phyloP scores from a whole-genome alignment of 2,329 filamentous ascomycete genomes.

The Thermochaetoides dissita region DNA sequence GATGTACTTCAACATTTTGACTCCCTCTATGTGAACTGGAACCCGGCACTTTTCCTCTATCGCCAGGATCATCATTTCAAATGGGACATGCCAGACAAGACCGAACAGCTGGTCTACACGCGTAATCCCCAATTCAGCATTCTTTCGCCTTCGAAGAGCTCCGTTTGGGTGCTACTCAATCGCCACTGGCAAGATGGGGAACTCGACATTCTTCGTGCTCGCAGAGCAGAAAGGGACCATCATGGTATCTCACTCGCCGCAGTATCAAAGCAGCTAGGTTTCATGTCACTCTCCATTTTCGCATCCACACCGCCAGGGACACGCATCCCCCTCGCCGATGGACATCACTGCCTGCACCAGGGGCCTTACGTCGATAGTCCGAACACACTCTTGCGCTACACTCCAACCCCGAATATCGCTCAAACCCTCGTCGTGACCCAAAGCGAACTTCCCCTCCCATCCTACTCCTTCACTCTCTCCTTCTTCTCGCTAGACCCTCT shows the following conservation, averaged over 20 bases:
- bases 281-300: conserved; percentile 79
- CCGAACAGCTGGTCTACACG: conserved; percentile 40
- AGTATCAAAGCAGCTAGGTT: conserved; percentile 49
- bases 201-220: conserved; percentile 37
- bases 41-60: conserved; percentile 65
- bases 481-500: conserved; percentile 59
- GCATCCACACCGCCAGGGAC: conserved; percentile 43
- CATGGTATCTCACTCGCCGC: conserved; percentile 25
- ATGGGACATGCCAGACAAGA: conserved; percentile 49
- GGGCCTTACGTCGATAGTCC: conserved; percentile 89
- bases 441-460: conserved; percentile 57
- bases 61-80: conserved; percentile 82
- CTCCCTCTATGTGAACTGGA: conserved; percentile 96
- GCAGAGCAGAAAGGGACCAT: conserved; percentile 14
- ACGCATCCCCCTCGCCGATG: conserved; percentile 58
- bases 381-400: conserved; percentile 71
- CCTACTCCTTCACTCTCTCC: conserved; percentile 77
- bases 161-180: conserved; percentile 72
- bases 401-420: conserved; percentile 29
- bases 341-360: conserved; percentile 46
- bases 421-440: conserved; percentile 49
- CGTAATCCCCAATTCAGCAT: conserved; percentile 63
- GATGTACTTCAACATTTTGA: conserved; percentile 86
- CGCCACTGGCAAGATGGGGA: conserved; percentile 69
- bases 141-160: conserved; percentile 40